phyloP scores from a whole-genome alignment of 345 rosid genomes.

The Populus simonii region DNA sequence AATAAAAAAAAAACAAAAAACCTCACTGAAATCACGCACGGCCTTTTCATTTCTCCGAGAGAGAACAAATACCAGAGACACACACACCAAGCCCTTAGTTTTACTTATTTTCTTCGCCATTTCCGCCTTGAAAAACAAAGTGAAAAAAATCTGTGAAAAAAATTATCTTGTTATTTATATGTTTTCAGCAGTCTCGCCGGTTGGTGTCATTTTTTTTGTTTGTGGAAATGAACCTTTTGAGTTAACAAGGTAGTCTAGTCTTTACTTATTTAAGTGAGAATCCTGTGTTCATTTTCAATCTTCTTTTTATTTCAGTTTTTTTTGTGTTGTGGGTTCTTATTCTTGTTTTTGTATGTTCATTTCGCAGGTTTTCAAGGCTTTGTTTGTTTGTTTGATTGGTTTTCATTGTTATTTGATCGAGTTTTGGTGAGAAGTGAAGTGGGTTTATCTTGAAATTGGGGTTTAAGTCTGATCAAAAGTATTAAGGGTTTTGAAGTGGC shows the following conservation, averaged over 20 bases:
- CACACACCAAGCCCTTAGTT: background rate
- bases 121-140: constrained; percentile 16
- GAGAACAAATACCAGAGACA: background rate
- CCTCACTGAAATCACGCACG: constrained; percentile 2
- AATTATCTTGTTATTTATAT: no score
- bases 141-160: background rate
- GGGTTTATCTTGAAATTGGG: constrained; percentile 11
- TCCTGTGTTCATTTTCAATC: background rate
- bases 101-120: constrained; percentile 13
- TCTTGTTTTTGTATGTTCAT: background rate
- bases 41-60: background rate
- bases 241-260: constrained; percentile 10
- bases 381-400: background rate
- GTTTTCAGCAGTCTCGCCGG: background rate
- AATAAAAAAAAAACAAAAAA: background rate
- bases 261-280: constrained; percentile 25
- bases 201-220: background rate
- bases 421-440: constrained; percentile 16
- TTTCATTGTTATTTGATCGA: constrained; percentile 11
- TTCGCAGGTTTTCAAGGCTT: constrained; percentile 1
- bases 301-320: background rate
- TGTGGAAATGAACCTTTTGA: constrained; percentile 3
- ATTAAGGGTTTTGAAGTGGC: background rate
- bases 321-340: background rate
- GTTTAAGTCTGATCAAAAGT: constrained; percentile 6